These are phyloP conservation scores for Suhomyces wounanorum DNA, from an alignment of 1,139 yeast species.

Conservation along the genomic window DNA sequence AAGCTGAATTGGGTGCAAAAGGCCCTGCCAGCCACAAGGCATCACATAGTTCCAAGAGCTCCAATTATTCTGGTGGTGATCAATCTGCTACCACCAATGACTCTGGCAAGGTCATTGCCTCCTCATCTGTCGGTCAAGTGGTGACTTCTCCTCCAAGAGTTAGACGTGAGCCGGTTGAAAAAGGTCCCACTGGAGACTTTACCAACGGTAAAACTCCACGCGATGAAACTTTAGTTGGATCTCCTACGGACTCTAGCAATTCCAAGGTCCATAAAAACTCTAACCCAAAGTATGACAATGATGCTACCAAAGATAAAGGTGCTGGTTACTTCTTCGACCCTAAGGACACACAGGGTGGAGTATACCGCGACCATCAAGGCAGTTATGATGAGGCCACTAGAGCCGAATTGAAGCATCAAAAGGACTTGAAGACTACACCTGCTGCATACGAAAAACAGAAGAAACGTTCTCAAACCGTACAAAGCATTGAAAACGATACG, in stretches of 20 bases:
- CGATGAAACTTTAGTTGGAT: conserved; percentile 24
- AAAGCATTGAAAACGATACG: conserved; percentile 18
- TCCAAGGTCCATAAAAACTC: conserved; percentile 20
- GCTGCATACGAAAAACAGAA: conserved; percentile 23
- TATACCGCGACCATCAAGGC: conserved; percentile 19
- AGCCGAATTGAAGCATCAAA: conserved; percentile 25
- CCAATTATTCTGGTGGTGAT: background rate
- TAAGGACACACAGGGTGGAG: conserved; percentile 39
- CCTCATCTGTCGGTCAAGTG: conserved; percentile 33
- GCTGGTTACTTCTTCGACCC: conserved; percentile 40
- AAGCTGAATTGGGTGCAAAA: background rate
- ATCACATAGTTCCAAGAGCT: background rate
- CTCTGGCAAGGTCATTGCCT: conserved; percentile 14
- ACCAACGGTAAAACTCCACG: conserved; percentile 35
- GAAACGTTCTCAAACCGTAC: conserved; percentile 5
- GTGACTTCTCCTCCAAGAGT: conserved; percentile 35
- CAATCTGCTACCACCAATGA: background rate
- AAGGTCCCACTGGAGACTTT: conserved; percentile 35
- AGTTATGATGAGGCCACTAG: conserved; percentile 30
- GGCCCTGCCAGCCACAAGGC: background rate
- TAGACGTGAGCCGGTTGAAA: conserved; percentile 31
- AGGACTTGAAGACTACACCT: conserved; percentile 35
- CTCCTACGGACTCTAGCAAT: background rate
- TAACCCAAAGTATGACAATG: conserved; percentile 31
- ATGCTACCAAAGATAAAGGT: conserved; percentile 31